Evolutionary conservation across 1,284 basidiomycete genomes (phyloP).

Genomic region (Acaromyces ingoldii): DNA sequence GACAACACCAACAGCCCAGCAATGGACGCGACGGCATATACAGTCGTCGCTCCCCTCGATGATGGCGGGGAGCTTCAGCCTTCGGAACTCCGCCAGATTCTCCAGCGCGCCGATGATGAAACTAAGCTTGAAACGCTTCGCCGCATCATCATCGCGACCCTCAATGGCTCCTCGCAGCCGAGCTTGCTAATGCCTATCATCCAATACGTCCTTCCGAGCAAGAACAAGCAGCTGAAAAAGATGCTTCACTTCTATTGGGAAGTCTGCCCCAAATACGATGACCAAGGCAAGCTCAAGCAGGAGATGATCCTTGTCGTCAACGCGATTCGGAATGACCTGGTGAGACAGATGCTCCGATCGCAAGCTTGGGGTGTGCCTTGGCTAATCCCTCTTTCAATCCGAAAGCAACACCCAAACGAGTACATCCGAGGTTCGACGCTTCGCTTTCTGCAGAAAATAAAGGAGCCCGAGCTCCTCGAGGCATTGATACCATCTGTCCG

Average conservation of each 20-base stretch:
- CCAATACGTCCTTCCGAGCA: slow-evolving; percentile 91
- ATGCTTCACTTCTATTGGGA: slow-evolving; percentile 98
- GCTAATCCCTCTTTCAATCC: neutral
- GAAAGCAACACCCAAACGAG: slow-evolving; percentile 99
- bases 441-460: slow-evolving; percentile 92
- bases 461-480: slow-evolving; percentile 90
- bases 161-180: slow-evolving; percentile 90
- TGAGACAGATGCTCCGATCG: too few relatives aligned
- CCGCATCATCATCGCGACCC: slow-evolving; percentile 88
- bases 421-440: slow-evolving; percentile 97
- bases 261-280: slow-evolving; percentile 96
- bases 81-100: slow-evolving; percentile 70
- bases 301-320: slow-evolving; percentile 97
- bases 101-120: slow-evolving; percentile 96
- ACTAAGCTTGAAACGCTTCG: slow-evolving; percentile 95
- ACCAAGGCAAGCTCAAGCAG: slow-evolving; percentile 94
- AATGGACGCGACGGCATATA: slow-evolving; percentile 44
- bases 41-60: slow-evolving; percentile 12
- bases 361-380: too few relatives aligned
- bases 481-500: slow-evolving; percentile 90
- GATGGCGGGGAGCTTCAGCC: slow-evolving; percentile 11
- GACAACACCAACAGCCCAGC: slow-evolving; percentile 35
- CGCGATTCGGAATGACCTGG: slow-evolving; percentile 93
- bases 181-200: slow-evolving; percentile 95
- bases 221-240: slow-evolving; percentile 97